These are phyloP conservation scores for Passiflora organensis DNA, from an alignment of 345 rosid genomes.

Conservation along the genomic window DNA sequence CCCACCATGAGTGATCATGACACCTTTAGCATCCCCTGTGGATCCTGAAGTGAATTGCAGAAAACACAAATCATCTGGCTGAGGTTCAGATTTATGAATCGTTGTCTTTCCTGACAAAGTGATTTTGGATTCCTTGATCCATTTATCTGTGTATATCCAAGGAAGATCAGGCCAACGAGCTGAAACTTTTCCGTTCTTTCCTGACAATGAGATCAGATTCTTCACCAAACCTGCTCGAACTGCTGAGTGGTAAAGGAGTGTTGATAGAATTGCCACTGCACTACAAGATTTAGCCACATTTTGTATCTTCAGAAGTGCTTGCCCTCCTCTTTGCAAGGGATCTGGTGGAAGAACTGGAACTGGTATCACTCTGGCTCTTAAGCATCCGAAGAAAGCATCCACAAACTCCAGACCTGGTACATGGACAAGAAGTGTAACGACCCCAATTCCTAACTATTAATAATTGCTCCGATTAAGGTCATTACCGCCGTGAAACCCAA, in stretches of 20 bases:
- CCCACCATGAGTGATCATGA: slow-evolving; percentile 59
- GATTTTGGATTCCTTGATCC: slow-evolving; percentile 40
- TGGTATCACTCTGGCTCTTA: slow-evolving; percentile 55
- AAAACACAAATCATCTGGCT: slow-evolving; percentile 45
- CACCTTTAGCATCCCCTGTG: slow-evolving; percentile 71
- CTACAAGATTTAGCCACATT: slow-evolving; percentile 50
- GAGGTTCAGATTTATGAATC: slow-evolving; percentile 24
- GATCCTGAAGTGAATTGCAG: slow-evolving; percentile 72
- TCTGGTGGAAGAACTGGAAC: slow-evolving; percentile 75
- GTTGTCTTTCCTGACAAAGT: slow-evolving; percentile 10
- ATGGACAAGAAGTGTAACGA: too few relatives aligned
- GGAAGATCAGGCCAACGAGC: slow-evolving; percentile 59
- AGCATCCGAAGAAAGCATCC: slow-evolving; percentile 68
- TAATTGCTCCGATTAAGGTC: too few relatives aligned
- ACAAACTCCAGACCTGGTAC: slow-evolving; percentile 60
- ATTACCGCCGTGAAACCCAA: too few relatives aligned
- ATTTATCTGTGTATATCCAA: slow-evolving; percentile 65
- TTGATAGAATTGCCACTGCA: slow-evolving; percentile 57
- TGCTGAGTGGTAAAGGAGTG: slow-evolving; percentile 50
- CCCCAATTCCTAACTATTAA: too few relatives aligned
- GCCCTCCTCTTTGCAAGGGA: slow-evolving; percentile 66
- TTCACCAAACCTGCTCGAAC: slow-evolving; percentile 57
- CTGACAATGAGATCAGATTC: slow-evolving; percentile 35
- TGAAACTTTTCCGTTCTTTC: slow-evolving; percentile 28
- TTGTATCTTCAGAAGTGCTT: slow-evolving; percentile 59